These are phyloP conservation scores for Plenodomus tracheiphilus DNA, from an alignment of 2,329 filamentous ascomycete genomes.

Conservation along the genomic window DNA sequence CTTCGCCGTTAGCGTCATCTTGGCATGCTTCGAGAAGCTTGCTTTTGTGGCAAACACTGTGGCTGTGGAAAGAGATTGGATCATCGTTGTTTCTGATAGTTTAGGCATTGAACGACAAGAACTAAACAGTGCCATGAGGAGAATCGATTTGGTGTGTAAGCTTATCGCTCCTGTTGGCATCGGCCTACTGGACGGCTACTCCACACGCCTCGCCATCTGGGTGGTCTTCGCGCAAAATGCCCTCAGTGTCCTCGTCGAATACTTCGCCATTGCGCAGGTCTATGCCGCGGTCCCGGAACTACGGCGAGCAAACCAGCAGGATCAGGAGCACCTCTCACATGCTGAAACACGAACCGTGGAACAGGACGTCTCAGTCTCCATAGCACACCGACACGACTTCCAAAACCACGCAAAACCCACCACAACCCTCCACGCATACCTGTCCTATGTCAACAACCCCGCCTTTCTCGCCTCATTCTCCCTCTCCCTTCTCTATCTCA, in stretches of 20 bases:
- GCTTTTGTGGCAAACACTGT: slow-evolving; percentile 67
- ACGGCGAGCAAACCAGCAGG: slow-evolving; percentile 6
- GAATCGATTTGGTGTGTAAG: slow-evolving; percentile 64
- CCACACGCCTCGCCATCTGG: slow-evolving; percentile 54
- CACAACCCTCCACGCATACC: slow-evolving; percentile 23
- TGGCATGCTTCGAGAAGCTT: slow-evolving; percentile 72
- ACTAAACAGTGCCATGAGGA: slow-evolving; percentile 62
- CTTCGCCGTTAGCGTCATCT: slow-evolving; percentile 46
- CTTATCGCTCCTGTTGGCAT: slow-evolving; percentile 58
- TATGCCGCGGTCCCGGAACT: slow-evolving; percentile 39
- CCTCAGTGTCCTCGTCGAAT: slow-evolving; percentile 55
- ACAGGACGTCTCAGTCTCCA: neutral
- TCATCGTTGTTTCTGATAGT: slow-evolving; percentile 55
- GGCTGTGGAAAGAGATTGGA: slow-evolving; percentile 73
- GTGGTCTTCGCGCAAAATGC: slow-evolving; percentile 56
- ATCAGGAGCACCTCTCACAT: slow-evolving; percentile 3
- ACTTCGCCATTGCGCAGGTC: slow-evolving; percentile 56
- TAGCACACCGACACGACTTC: too few relatives aligned
- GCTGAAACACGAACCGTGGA: slow-evolving; percentile 5
- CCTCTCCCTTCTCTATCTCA: slow-evolving; percentile 64
- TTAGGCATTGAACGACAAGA: slow-evolving; percentile 35
- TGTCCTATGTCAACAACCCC: slow-evolving; percentile 56
- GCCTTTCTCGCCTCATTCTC: slow-evolving; percentile 65
- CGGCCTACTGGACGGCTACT: slow-evolving; percentile 54
- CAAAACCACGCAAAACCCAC: neutral